phyloP scores from a whole-genome alignment of 1,284 basidiomycete species.

The Malassezia vespertilionis region DNA sequence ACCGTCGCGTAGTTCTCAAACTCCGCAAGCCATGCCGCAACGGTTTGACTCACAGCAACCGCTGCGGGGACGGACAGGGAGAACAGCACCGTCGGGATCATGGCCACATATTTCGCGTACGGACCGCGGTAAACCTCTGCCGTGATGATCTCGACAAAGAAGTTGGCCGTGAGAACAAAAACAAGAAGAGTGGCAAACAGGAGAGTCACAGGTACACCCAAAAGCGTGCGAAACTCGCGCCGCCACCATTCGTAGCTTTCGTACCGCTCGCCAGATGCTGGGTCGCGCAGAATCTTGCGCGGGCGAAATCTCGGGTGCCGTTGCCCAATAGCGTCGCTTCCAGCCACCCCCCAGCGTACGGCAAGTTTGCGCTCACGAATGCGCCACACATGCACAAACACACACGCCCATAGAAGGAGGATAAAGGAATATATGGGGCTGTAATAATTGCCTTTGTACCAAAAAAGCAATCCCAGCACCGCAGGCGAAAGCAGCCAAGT shows the following conservation, averaged over 20 bases:
- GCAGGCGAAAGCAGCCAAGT: slow-evolving; percentile 32
- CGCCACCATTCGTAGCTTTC: slow-evolving; percentile 47
- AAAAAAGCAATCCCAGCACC: slow-evolving; percentile 28
- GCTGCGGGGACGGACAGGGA: slow-evolving; percentile 70
- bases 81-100: slow-evolving; percentile 76
- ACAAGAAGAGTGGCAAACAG: slow-evolving; percentile 64
- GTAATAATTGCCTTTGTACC: slow-evolving; percentile 26
- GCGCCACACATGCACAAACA: slow-evolving; percentile 41
- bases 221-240: slow-evolving; percentile 58
- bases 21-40: slow-evolving; percentile 62
- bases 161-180: slow-evolving; percentile 48
- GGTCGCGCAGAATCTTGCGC: slow-evolving; percentile 21
- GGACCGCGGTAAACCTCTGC: slow-evolving; percentile 60
- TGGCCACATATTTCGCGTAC: slow-evolving; percentile 60
- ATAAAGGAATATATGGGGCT: slow-evolving; percentile 32
- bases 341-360: slow-evolving; percentile 42
- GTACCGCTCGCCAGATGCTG: slow-evolving; percentile 34
- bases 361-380: slow-evolving; percentile 41
- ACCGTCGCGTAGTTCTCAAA: slow-evolving; percentile 67
- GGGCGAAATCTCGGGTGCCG: slow-evolving; percentile 34
- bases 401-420: slow-evolving; percentile 34
- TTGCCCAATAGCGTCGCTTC: slow-evolving; percentile 24
- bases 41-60: slow-evolving; percentile 63
- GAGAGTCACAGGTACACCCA: slow-evolving; percentile 66
- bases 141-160: slow-evolving; percentile 45